Conservation (phyloP, 441 rosid genomes). For the Aquilaria agallochum region DNA sequence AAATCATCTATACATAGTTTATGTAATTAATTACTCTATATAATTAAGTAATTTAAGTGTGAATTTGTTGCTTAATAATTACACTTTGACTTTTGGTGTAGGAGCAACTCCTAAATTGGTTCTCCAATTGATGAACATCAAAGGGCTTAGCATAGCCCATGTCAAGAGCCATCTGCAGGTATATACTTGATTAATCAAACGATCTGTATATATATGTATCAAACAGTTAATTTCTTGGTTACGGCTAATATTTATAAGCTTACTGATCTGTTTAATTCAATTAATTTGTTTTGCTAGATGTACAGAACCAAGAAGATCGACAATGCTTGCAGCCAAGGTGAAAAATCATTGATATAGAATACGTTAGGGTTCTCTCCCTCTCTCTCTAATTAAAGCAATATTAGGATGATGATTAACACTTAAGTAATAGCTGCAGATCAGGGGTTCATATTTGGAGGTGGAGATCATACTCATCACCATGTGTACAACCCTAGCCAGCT, state of each 20-base stretch:
- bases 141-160: constrained; percentile 88
- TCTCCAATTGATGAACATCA: constrained; percentile 84
- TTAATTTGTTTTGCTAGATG: constrained; percentile 45
- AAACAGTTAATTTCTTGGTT: not conserved
- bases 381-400: not conserved
- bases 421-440: constrained; percentile 25
- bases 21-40: not conserved
- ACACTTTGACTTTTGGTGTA: constrained; percentile 17
- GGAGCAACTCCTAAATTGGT: constrained; percentile 95
- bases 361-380: constrained; percentile 24
- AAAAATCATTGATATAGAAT: constrained; percentile 8
- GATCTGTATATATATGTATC: not conserved
- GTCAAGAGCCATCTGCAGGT: constrained; percentile 99
- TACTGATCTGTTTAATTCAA: not conserved
- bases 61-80: not conserved
- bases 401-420: no score
- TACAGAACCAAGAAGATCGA: constrained; percentile 80
- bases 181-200: not conserved
- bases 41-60: not conserved
- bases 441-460: constrained; percentile 40
- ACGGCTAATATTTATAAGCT: not conserved
- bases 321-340: constrained; percentile 61
- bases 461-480: constrained; percentile 42
- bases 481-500: constrained; percentile 58
- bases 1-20: not conserved